Base-by-base conservation (phyloP, 164 flowering plant species). In the Sextonia rubra region DNA sequence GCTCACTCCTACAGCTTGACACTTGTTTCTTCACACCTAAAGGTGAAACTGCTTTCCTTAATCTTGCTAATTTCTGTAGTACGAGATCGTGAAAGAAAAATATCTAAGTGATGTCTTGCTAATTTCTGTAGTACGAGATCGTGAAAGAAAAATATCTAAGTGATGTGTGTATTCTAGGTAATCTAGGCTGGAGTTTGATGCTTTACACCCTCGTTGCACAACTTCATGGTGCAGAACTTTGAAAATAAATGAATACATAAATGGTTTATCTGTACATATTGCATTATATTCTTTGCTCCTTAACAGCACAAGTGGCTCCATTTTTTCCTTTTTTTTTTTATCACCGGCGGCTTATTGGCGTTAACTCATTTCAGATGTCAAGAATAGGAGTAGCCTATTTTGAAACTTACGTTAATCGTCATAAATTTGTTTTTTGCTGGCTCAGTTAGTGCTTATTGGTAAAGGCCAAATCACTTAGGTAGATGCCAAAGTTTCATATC, bases 1-100 rank as follows among this genome's bases (percentile, higher is more conserved):
- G 88, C 89, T 70, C 91, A 89, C 81, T 91, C 99, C 30, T 95
- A 84, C 78, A 82, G 83, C 73, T 86, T 90, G 71, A 85, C 89
- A 12, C 86, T 95, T 63, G 76, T 88, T 74, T 85, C 92, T 71
- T 82, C 87, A 23, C 83, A 79, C 17, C 66, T 85, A 69, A 89
- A 82, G 97, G 99, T 95, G 69, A 83, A 63, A 37, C 64, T 65
- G 60, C 56, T 37, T 37, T 37, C 44, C 44, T 37, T 22, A 20
- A 30, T 12, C 27, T 12, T 68, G 48, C 24, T 3, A 24, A 22
- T 58, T 64, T 44, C 24, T 7, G 27, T 22, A 17, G 60, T 12
- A 29, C 14, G 58, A 29, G n/a, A 37, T 37, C 11, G 2, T 8
- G 44, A 37, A 37, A 37, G 17, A 15, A 52, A 20, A 52, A 20